These are phyloP conservation scores for Corymbia maculata DNA, from an alignment of 345 rosid genomes.

Conservation along the genomic window DNA sequence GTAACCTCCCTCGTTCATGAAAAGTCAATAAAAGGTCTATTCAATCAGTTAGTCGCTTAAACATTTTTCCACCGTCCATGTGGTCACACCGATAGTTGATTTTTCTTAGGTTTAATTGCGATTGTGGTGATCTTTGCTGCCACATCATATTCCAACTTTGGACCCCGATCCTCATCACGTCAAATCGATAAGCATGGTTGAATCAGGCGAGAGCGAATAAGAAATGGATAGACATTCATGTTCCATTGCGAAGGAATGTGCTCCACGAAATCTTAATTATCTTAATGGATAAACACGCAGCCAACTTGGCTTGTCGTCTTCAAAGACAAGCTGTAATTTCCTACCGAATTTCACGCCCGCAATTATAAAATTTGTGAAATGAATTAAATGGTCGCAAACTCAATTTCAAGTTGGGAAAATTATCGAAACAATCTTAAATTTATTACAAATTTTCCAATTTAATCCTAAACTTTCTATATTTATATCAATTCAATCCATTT, in stretches of 20 bases:
- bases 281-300: neutral
- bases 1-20: neutral
- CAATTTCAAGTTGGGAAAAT: neutral
- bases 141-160: neutral
- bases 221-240: neutral
- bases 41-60: fast-evolving
- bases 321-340: neutral
- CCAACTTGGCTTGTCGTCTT: neutral
- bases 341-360: neutral
- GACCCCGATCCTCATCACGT: neutral
- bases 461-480: too few relatives aligned
- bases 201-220: neutral
- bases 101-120: neutral
- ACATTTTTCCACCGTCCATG: fast-evolving
- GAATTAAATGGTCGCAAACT: neutral
- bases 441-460: too few relatives aligned
- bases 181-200: neutral
- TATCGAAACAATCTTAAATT: too few relatives aligned
- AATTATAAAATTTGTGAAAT: neutral
- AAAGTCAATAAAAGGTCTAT: neutral
- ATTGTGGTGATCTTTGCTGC: neutral
- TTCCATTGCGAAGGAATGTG: neutral
- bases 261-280: neutral
- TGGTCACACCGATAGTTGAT: too few relatives aligned
- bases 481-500: too few relatives aligned